Base-by-base conservation (phyloP, 805 yeast genomes). In the Saccharomycopsis fermentans region DNA sequence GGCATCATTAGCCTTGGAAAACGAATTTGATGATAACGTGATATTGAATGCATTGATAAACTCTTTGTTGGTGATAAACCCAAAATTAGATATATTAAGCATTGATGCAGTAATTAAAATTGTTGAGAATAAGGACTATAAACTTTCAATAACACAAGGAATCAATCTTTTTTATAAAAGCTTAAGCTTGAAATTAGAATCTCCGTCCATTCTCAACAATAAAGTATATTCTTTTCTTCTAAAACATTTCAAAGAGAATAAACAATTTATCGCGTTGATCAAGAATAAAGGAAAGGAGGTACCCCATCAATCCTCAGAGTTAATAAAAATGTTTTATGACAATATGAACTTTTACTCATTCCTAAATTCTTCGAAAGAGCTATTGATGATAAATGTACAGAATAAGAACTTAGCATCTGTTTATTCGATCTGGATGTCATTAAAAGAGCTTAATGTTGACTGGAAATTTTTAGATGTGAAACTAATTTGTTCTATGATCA, bases 81-180 rank as follows among this genome's bases (percentile, higher is more conserved):
- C 58, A 5, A 35, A 34, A 17, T 50, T 14, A 16, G 60, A 58
- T 47, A n/a, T 29, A 26, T 55, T 54, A 14, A 17, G 40, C 16
- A 50, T 55, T 55, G 60, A 58, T 37, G 56, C 56, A 4, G 35
- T 55, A 9, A 19, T 58, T 12, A 58, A 58, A 39, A 52, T 58
- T 26, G 52, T 50, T 6, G 40, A 24, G 32, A 34, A 52, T 12
- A 14, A 21, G 1, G 19, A 21, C n/a, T 54, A 27, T 34, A 37
- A 35, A 14, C 32, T 55, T 35, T 27, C 60, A 16, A 11, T 36
- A 17, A n/a, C 26, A 21, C 54, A 58, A 26, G 60, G 52, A 1
- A 26, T 55, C 9, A 52, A 29, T 8, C 43, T 58, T 19, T 51
- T 54, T 27, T 36, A 39, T n/a, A 58, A 58, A 39, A 52, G 55